Conservation (phyloP, 225 moss, liverwort and hornwort genomes). For the Marchantia paleacea region DNA sequence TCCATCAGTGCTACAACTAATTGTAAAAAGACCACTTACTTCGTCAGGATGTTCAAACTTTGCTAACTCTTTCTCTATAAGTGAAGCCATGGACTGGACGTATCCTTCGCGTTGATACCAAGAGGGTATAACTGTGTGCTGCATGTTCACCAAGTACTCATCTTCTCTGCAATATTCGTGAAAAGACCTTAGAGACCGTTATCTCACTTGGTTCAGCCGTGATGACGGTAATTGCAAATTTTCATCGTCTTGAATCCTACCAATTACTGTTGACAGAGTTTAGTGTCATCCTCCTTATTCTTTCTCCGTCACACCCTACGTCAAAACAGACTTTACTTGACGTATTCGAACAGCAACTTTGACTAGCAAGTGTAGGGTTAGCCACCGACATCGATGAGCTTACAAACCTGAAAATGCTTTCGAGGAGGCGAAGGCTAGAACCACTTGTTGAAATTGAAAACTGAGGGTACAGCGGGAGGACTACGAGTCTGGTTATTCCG, state of each 20-base stretch:
- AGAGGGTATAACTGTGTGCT: conserved; percentile 97
- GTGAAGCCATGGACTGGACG: conserved; percentile 89
- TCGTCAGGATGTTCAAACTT: conserved; percentile 90
- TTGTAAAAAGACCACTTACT: conserved; percentile 34
- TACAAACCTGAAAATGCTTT: conserved; percentile 77
- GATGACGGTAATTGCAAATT: not conserved
- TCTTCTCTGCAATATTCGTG: conserved; percentile 60
- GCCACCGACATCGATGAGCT: not conserved
- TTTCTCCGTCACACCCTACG: not conserved
- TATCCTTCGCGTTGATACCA: conserved; percentile 97
- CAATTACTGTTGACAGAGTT: not conserved
- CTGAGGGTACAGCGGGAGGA: conserved; percentile 92
- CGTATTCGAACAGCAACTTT: not conserved
- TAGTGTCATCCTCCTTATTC: not conserved
- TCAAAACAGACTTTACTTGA: not conserved
- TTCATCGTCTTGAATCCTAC: not conserved
- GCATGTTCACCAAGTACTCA: conserved; percentile 98
- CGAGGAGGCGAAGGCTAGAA: conserved; percentile 92
- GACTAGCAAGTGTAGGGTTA: not conserved
- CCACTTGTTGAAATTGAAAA: conserved; percentile 98
- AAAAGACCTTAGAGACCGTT: not conserved
- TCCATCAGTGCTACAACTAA: not conserved
- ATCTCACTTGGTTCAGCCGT: not conserved
- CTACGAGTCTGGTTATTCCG: conserved; percentile 90
- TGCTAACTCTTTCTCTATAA: conserved; percentile 77